Conservation (phyloP, 352 stramenopile species). For the Phytopythium kandeliae region DNA sequence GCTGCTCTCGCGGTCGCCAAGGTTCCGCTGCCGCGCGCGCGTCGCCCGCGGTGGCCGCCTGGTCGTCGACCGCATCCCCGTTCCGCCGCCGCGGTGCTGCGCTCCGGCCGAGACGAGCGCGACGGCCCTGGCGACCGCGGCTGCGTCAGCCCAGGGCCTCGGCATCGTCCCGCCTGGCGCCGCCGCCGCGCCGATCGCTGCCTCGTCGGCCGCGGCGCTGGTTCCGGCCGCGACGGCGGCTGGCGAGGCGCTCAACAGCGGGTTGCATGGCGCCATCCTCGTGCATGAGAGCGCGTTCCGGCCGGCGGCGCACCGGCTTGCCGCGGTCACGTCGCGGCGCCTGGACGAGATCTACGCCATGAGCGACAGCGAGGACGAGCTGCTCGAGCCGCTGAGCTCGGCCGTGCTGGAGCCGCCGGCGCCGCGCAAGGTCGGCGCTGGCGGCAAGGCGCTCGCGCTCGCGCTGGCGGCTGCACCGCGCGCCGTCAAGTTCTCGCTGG, state of each 20-base stretch:
- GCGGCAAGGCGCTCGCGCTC: conserved; percentile 14
- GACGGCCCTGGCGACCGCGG: conserved; percentile 18
- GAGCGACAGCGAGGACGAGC: conserved; percentile 83
- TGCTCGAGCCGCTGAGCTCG: conserved; percentile 53
- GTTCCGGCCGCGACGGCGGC: background rate
- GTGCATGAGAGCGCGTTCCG: conserved; percentile 61
- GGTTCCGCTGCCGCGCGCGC: conserved; percentile 64
- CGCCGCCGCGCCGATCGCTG: background rate
- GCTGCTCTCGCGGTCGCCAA: conserved; percentile 63
- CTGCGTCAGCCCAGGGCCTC: background rate
- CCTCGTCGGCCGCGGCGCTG: background rate
- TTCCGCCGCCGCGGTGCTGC: conserved; percentile 50
- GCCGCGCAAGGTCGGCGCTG: conserved; percentile 26
- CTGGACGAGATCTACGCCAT: conserved; percentile 80
- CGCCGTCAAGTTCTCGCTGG: conserved; percentile 56
- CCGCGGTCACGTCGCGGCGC: conserved; percentile 42
- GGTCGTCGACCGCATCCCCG: conserved; percentile 69
- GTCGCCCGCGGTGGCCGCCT: conserved; percentile 67
- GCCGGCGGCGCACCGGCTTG: conserved; percentile 41
- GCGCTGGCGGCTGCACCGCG: conserved; percentile 19
- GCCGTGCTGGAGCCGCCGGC: conserved; percentile 40
- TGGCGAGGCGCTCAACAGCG: conserved; percentile 36
- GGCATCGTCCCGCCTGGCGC: background rate
- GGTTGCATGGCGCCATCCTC: conserved; percentile 46
- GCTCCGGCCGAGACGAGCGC: conserved; percentile 38